Evolutionary conservation across 225 moss, liverwort and hornwort genomes (phyloP), one percentile per base, ranked within the genome.

Genomic region (Physcomitrium patens): DNA sequence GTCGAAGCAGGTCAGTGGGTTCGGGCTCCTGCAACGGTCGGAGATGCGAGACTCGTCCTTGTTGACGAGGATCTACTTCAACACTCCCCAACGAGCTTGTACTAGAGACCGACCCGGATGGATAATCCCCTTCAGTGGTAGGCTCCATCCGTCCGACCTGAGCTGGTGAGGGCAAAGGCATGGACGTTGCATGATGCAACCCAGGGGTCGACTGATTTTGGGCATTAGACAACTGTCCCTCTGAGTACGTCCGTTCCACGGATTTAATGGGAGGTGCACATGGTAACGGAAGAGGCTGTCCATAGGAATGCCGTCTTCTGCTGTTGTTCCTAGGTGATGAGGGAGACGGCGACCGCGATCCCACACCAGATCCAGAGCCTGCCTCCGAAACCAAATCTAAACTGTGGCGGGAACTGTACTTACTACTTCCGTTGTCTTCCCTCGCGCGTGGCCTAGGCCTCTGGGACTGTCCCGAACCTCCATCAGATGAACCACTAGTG

Each of bases 301-400:
- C 92, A 59, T 83, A 85, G 68, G 60, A 78, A 44, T 85, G 91
- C 24, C 85, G 76, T 58, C 78, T 48, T 71, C 68, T 70, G 71
- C 68, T 74, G 60, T 84, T 84, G 67, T 85, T 90, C 31, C 84
- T 86, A 18, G 93, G 91, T 13, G 90, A 93, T 10, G 96, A 92
- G 42, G 96, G 96, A 54, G 96, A 96, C 15, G 96, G 96, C 42
- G 96, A 96, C 56, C 96, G 86, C 8, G 96, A 96, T 78, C 90
- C 86, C 54, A 89, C 84, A 27, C 90, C 96, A 53, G 90, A 91
- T 20, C 90, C 92, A 46, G 96, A 96, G 55, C 96, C 89, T 51
- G 91, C 80, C 67, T 94, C 96, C 42, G 94, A 91, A 61, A 79
- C 81, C 63, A 85, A 78, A 66, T 96, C 96, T 79, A 96, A n/a